Conservation (phyloP, 345 rosid species). For the Salix suchowensis region DNA sequence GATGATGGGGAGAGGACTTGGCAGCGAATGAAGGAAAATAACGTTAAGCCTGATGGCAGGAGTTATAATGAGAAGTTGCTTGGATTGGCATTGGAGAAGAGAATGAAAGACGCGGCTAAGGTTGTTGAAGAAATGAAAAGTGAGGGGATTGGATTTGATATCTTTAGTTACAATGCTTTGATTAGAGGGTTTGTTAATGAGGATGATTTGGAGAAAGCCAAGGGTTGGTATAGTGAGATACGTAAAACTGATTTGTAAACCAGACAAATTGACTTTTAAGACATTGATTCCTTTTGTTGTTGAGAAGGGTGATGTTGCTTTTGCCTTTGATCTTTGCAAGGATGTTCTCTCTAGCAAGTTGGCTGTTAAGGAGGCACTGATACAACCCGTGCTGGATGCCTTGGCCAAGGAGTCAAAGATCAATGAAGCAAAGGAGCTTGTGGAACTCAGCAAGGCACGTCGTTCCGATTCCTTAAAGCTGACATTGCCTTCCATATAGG, state of each 20-base stretch:
- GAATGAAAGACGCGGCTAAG: slow-evolving; percentile 41
- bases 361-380: slow-evolving; percentile 29
- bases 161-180: slow-evolving; percentile 52
- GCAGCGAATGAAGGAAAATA: slow-evolving; percentile 38
- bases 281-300: slow-evolving; percentile 42
- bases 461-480: slow-evolving; percentile 31
- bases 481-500: slow-evolving; percentile 25
- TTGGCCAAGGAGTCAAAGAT: slow-evolving; percentile 44
- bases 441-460: slow-evolving; percentile 43
- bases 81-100: slow-evolving; percentile 43
- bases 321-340: slow-evolving; percentile 45
- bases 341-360: slow-evolving; percentile 27
- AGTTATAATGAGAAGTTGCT: slow-evolving; percentile 55
- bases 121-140: slow-evolving; percentile 42
- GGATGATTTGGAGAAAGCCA: slow-evolving; percentile 42
- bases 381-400: slow-evolving; percentile 50
- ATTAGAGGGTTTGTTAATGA: slow-evolving; percentile 43
- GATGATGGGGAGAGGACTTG: slow-evolving; percentile 43
- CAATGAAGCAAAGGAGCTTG: slow-evolving; percentile 56
- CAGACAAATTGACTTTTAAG: slow-evolving; percentile 35
- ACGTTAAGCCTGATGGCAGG: slow-evolving; percentile 39
- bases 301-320: slow-evolving; percentile 49
- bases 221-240: slow-evolving; percentile 47
- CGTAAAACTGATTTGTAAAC: slow-evolving; percentile 22
- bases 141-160: slow-evolving; percentile 42